phyloP scores from a whole-genome alignment of 768 basidiomycete genomes.

The Mycena kentingensis region DNA sequence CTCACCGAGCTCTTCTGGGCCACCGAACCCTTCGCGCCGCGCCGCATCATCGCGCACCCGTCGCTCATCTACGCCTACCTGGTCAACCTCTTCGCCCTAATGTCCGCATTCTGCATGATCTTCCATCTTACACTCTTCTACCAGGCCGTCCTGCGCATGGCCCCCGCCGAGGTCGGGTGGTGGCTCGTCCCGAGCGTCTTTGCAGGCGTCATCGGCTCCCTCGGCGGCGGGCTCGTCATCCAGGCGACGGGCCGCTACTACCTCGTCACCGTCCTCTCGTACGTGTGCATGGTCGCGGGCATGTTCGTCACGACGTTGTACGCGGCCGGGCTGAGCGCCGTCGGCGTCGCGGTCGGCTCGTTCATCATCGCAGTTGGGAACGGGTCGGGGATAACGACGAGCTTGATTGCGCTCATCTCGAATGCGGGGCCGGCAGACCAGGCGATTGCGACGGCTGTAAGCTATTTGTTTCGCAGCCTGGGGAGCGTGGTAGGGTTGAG shows the following conservation, averaged over 20 bases:
- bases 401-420: constrained; percentile 60
- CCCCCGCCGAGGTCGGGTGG: constrained; percentile 51
- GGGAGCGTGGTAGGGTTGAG: constrained; percentile 62
- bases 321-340: constrained; percentile 42
- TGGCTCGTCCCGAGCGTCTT: constrained; percentile 53
- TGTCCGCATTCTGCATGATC: constrained; percentile 43
- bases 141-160: constrained; percentile 54
- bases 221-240: constrained; percentile 54
- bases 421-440: constrained; percentile 64
- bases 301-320: constrained; percentile 38
- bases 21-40: constrained; percentile 61
- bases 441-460: constrained; percentile 70
- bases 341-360: constrained; percentile 42
- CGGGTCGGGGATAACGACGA: constrained; percentile 54
- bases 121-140: constrained; percentile 60
- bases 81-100: constrained; percentile 60
- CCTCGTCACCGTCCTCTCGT: constrained; percentile 46
- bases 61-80: constrained; percentile 56
- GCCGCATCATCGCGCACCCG: constrained; percentile 51
- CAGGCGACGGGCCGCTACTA: constrained; percentile 63
- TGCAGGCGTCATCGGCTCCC: constrained; percentile 50
- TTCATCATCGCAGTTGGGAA: constrained; percentile 37
- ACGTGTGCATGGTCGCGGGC: constrained; percentile 41
- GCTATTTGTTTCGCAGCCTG: constrained; percentile 67
- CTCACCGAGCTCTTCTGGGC: constrained; percentile 52